A percentile compares a stretch with the other conserved stretches of the same genome.
phyloP scores from a whole-genome alignment of 306 rosid genomes.

The Quercus ilex region DNA sequence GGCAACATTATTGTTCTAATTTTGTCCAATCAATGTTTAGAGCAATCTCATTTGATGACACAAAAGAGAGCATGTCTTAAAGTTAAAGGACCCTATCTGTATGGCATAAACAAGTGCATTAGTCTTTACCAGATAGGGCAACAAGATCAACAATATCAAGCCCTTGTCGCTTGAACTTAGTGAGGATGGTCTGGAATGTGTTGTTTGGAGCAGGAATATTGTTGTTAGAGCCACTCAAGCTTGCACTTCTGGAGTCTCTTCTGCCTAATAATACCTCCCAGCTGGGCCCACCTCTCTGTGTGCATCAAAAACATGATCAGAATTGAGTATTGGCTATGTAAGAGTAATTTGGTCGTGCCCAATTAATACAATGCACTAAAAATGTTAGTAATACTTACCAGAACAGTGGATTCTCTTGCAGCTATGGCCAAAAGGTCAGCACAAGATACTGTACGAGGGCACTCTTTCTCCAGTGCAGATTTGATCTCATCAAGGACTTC shows the following conservation, averaged over 20 bases:
- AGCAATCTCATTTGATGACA: too few relatives aligned
- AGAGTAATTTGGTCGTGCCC: background rate
- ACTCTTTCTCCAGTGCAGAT: slow-evolving; percentile 61
- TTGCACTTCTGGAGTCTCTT: slow-evolving; percentile 72
- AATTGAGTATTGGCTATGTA: background rate
- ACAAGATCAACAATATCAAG: slow-evolving; percentile 84
- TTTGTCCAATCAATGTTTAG: too few relatives aligned
- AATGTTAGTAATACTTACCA: slow-evolving; percentile 33
- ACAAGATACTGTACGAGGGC: slow-evolving; percentile 81
- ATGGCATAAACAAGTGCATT: too few relatives aligned
- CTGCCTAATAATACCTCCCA: slow-evolving; percentile 92
- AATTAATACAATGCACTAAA: slow-evolving; percentile 7
- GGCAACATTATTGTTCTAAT: too few relatives aligned
- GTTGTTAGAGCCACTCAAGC: slow-evolving; percentile 86
- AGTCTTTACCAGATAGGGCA: slow-evolving; percentile 70
- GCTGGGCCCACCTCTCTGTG: slow-evolving; percentile 78
- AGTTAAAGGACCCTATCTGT: too few relatives aligned
- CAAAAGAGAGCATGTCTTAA: too few relatives aligned
- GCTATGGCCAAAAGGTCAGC: slow-evolving; percentile 82
- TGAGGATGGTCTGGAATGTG: slow-evolving; percentile 81
- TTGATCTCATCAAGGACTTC: slow-evolving; percentile 83
- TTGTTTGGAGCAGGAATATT: slow-evolving; percentile 94
- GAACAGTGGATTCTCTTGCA: slow-evolving; percentile 87
- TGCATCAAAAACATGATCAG: slow-evolving; percentile 14
- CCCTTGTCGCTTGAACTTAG: slow-evolving; percentile 73